Base-by-base conservation (phyloP, 2,329 filamentous ascomycete genomes). In the Magnaporthiopsis incrustans region DNA sequence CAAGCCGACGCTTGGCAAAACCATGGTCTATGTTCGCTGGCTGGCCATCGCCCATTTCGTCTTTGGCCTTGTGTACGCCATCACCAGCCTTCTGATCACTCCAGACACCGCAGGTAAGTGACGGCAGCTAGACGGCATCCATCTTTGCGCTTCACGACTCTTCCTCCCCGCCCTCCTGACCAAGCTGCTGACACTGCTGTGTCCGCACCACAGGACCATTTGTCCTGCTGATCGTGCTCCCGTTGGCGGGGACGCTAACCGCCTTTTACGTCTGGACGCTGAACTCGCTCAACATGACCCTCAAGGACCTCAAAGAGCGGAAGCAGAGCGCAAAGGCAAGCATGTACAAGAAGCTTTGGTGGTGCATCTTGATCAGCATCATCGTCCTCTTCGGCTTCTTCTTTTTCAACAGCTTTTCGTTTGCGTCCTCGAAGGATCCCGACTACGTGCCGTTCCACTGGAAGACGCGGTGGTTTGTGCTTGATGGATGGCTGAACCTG, bases 341-440 rank as follows among this genome's bases (percentile, higher is more conserved):
- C 77, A 99, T 99, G 96, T 99, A 98, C 78, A 93, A 90, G 78
- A 96, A 96, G 76, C 86, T 99, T 18, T 99, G 96, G 93, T 99
- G 93, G 93, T 94, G 92, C 75, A 97, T 99, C 66, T 82, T 99
- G 59, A 82, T 86, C 67, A 96, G 90, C 74, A 96, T 99, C 73
- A 79, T 98, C 61, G 91, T 98, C 70, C 97, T 98, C 70, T 99
- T 99, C 71, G 92, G 84, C 65, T 99, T 99, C 80, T 97, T 99
- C 82, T 98, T 99, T 81, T 88, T 98, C 81, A 98, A 97, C 81
- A 96, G 91, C 70, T 92, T 97, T 77, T 92, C 91, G 0, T 97
- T 99, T 74, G 94, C 93, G 61, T 93, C 92, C 15, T 87, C 88
- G 60, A 85, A 85, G 60, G 89, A 93, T 68, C 91, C 91, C 0